These are phyloP conservation scores for Amniculicola lignicola DNA, from an alignment of 495 filamentous ascomycete species.

Conservation along the genomic window DNA sequence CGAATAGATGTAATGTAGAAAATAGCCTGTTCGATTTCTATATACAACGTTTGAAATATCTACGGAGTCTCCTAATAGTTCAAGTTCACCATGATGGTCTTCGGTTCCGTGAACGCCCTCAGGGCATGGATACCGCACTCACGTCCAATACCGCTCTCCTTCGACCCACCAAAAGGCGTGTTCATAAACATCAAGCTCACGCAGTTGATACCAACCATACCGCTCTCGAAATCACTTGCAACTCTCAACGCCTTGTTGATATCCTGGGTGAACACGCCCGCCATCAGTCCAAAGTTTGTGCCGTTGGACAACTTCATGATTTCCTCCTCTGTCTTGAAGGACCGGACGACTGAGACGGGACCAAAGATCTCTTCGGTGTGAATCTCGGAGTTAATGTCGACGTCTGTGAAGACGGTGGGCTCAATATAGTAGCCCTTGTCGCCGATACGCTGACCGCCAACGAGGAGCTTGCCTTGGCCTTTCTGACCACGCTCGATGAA, in stretches of 20 bases:
- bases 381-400: slow-evolving; percentile 41
- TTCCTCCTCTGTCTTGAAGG: slow-evolving; percentile 54
- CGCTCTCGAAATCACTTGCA: slow-evolving; percentile 47
- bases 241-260: slow-evolving; percentile 50
- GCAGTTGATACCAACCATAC: slow-evolving; percentile 56
- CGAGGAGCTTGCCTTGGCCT: slow-evolving; percentile 25
- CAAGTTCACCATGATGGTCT: slow-evolving; percentile 49
- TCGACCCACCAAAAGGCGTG: slow-evolving; percentile 50
- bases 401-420: slow-evolving; percentile 48
- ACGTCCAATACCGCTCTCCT: slow-evolving; percentile 50
- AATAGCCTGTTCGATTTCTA: no score
- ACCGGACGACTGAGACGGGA: slow-evolving; percentile 46
- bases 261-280: slow-evolving; percentile 49
- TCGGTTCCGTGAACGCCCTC: slow-evolving; percentile 47
- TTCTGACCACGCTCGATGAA: slow-evolving; percentile 35
- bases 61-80: slow-evolving; percentile 23
- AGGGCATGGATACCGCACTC: slow-evolving; percentile 48
- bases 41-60: neutral
- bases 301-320: slow-evolving; percentile 48
- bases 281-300: slow-evolving; percentile 46
- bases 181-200: slow-evolving; percentile 40
- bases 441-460: slow-evolving; percentile 31
- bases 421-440: slow-evolving; percentile 46
- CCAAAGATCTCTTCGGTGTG: slow-evolving; percentile 54
- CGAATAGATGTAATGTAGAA: no score